Base-by-base conservation (phyloP, 345 rosid species). In the Turritis glabra region DNA sequence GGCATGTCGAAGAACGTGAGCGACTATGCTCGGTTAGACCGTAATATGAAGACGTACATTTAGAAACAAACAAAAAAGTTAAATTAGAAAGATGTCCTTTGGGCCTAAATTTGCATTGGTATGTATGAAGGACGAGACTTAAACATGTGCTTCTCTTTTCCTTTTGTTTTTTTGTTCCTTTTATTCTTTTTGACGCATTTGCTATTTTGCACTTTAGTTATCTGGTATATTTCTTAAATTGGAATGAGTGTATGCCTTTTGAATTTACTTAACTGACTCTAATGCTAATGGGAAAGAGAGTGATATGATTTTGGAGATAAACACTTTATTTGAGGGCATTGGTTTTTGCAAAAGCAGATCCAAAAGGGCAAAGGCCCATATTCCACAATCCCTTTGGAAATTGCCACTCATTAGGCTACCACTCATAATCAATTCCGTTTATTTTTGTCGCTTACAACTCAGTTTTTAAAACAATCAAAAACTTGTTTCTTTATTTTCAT, bases 331-430 rank as follows among this genome's bases (percentile, higher is more conserved):
- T 50, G 62, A 72, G 62, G 62, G 32, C 54, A 52, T 62, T 52
- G 69, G 63, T 63, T 40, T 38, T 27, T 40, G 38, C 76, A 72
- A 72, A 72, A 72, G 69, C 40, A 72, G 62, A 52, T 72, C 52
- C 52, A 51, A 51, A 51, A 61, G 51, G 17, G 19, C 35, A 51
- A 51, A 61, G 51, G 17, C 26, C 35, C 27, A 64, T 55, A 73
- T 64, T 73, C 47, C 64, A 64, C 47, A 64, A 32, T 32, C 64
- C 14, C 26, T 64, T 64, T 73, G 64, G 54, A 73, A 26, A 53
- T 53, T 64, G 55, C 56, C 70, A 52, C 71, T 73, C 71, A 63
- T 57, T 58, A 57, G 26, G 64, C 64, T 56, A 69, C 55, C 74
- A 29, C 64, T 57, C 33, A 26, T 53, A 41, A 21, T 73, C 43